These are phyloP conservation scores for Diaporthe caulivora DNA, from an alignment of 2,329 filamentous ascomycete genomes.

Conservation along the genomic window DNA sequence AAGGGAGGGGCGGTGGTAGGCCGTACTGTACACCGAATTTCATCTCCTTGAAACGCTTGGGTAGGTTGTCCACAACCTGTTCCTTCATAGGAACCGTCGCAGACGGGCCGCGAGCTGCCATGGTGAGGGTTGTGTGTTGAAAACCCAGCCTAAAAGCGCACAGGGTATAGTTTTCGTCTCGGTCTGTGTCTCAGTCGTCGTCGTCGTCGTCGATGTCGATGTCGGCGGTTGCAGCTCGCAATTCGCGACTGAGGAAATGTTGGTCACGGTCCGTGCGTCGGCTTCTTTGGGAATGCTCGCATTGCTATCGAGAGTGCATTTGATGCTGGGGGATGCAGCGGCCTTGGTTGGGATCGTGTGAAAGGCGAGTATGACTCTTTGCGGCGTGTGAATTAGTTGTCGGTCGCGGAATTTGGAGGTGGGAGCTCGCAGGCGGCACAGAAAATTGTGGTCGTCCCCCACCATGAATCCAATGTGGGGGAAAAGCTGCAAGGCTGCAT, in stretches of 20 bases:
- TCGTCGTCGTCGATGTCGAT: too few relatives aligned
- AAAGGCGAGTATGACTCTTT: constrained; percentile 31
- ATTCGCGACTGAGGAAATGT: background rate
- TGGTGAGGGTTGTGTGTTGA: constrained; percentile 7
- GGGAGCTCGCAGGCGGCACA: constrained; percentile 19
- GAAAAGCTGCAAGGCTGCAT: background rate
- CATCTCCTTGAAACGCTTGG: constrained; percentile 92
- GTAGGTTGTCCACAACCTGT: constrained; percentile 89
- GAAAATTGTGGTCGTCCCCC: constrained; percentile 36
- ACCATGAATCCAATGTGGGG: constrained; percentile 26
- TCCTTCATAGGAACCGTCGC: constrained; percentile 71
- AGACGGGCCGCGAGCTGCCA: constrained; percentile 44
- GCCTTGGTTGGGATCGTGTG: background rate
- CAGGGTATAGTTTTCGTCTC: background rate
- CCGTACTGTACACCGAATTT: constrained; percentile 92
- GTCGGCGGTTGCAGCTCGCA: background rate
- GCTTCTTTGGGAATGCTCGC: background rate
- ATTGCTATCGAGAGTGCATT: constrained; percentile 31
- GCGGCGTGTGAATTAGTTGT: background rate
- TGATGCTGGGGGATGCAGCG: background rate
- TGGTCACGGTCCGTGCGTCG: constrained; percentile 28
- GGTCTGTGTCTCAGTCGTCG: background rate
- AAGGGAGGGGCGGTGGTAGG: background rate
- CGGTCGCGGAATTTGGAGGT: constrained; percentile 21
- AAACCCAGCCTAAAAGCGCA: too few relatives aligned